Evolutionary conservation across 1,284 basidiomycete species (phyloP).

Genomic region (Marasmius sp.): DNA sequence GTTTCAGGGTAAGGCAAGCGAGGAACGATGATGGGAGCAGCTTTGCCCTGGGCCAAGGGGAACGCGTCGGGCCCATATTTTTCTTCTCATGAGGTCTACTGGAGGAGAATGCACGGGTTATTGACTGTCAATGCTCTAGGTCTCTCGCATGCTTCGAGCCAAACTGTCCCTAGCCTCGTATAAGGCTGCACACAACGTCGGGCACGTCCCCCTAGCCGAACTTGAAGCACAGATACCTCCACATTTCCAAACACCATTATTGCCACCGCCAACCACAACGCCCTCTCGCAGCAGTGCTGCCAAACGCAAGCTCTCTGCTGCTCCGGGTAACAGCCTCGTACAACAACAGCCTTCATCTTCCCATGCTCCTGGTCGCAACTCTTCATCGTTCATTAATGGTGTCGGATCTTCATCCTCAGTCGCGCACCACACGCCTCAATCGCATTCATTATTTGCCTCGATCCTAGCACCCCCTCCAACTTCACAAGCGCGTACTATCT

Average conservation of each 20-base stretch:
- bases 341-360: slow-evolving; percentile 44
- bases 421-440: slow-evolving; percentile 14
- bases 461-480: slow-evolving; percentile 72
- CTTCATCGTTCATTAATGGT: slow-evolving; percentile 35
- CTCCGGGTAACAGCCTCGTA: slow-evolving; percentile 50
- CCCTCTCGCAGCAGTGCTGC: slow-evolving; percentile 52
- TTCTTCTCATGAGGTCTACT: not conserved
- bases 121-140: slow-evolving; percentile 37
- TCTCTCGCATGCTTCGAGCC: slow-evolving; percentile 73
- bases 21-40: not conserved
- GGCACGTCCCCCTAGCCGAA: slow-evolving; percentile 62
- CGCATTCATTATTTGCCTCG: slow-evolving; percentile 67
- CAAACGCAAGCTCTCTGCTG: slow-evolving; percentile 52
- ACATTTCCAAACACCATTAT: not conserved
- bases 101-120: not conserved
- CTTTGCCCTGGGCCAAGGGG: not conserved
- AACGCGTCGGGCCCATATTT: not conserved
- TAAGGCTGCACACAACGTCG: slow-evolving; percentile 73
- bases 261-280: slow-evolving; percentile 34
- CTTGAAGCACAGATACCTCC: slow-evolving; percentile 59
- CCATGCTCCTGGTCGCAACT: slow-evolving; percentile 38
- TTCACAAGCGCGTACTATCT: slow-evolving; percentile 72
- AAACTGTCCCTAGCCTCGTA: slow-evolving; percentile 78
- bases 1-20: not conserved
- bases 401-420: slow-evolving; percentile 2